Percentiles rank a stretch among this genome's conserved stretches.
phyloP scores from a whole-genome alignment of 345 rosid genomes.

The Triadica sebifera region DNA sequence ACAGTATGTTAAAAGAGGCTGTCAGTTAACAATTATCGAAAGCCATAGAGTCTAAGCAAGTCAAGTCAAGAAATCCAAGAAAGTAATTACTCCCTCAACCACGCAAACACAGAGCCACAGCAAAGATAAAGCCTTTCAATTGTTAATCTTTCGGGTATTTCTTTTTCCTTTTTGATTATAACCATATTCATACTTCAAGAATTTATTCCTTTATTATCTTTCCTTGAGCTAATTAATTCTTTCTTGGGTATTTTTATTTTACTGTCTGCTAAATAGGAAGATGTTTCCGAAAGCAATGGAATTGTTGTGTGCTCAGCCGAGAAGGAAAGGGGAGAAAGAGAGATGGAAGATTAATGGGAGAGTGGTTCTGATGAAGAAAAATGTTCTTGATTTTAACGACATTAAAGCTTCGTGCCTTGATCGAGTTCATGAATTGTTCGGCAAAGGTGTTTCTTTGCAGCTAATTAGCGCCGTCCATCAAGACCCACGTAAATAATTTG shows the following conservation, averaged over 20 bases:
- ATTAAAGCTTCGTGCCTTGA: conserved; percentile 63
- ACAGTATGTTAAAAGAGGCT: no score
- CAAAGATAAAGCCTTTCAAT: not conserved
- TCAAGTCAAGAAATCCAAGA: not conserved
- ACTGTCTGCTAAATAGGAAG: conserved; percentile 8
- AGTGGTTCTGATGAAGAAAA: conserved; percentile 72
- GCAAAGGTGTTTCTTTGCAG: conserved; percentile 63
- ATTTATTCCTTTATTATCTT: not conserved
- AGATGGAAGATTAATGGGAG: conserved; percentile 47
- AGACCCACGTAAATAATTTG: conserved; percentile 50
- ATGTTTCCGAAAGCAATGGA: conserved; percentile 36
- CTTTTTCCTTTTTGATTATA: not conserved
- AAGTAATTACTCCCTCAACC: not conserved
- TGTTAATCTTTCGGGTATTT: not conserved
- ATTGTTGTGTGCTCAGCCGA: conserved; percentile 38
- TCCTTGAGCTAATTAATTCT: not conserved
- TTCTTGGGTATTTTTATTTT: conserved; percentile 7
- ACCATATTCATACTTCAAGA: not conserved
- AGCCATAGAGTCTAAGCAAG: not conserved
- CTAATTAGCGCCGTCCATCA: conserved; percentile 52
- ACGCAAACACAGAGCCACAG: not conserved
- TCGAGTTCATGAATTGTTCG: conserved; percentile 59
- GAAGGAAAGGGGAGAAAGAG: conserved; percentile 19
- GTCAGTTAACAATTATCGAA: no score
- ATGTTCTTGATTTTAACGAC: conserved; percentile 60